Evolutionary conservation across 352 stramenopile genomes (phyloP), one percentile per base, ranked within the genome.

Genomic region (Elongisporangium senticosum): DNA sequence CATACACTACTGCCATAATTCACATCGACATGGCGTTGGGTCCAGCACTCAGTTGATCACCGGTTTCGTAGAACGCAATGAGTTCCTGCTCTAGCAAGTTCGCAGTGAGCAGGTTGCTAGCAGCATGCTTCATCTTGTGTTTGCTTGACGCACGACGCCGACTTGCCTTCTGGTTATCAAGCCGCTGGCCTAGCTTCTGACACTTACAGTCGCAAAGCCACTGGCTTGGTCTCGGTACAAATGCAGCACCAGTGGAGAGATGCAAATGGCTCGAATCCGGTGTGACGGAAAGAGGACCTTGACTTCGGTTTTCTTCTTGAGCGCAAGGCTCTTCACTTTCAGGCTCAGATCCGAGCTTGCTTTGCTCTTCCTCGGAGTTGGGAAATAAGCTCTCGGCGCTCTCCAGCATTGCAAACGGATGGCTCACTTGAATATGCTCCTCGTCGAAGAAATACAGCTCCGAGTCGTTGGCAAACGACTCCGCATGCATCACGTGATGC

Each of bases 381-480:
- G 64, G 2, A 69, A 40, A 7, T 57, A 60, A n/a, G 56, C 67
- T 5, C 67, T 64, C 11, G 66, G 43, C 54, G 13, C 48, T 57
- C 17, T 78, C 70, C 7, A 78, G 64, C 8, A 78, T 57, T n/a
- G 74, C 66, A 33, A 77, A 72, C 11, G 65, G 71, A 33, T 76
- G 68, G 28, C 66, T 72, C n/a, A 75, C 43, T 17, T 68, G 66
- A 43, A 79, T 69, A 20, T 68, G 69, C 15, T 69, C 63, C 17
- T 79, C 71, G 55, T 87, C 74, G 21, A 87, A 85, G 61, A 75
- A 80, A 58, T 76, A 87, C 48, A 76, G 52, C 28, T 65, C 56
- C 5, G 72, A 62, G 26, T 43, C 59, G 58, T 67, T 70, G 40
- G 72, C 75, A 51, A 79, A 81, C 13, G 62, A 50, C 37, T 67